Conservation (phyloP, 495 filamentous ascomycete genomes). For the Xylaria acuta region DNA sequence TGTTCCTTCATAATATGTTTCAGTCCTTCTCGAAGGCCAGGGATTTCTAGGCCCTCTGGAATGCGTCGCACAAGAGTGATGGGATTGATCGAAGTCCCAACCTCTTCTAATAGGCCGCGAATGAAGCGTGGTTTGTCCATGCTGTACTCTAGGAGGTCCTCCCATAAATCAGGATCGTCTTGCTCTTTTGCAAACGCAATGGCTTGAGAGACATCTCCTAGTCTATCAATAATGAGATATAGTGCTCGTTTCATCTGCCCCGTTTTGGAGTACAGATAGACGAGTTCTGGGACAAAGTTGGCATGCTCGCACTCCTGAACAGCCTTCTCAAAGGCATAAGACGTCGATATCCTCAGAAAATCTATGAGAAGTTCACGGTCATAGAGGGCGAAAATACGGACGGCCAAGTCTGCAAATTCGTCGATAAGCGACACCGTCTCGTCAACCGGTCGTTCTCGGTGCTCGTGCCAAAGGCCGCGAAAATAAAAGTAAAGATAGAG, state of each 20-base stretch:
- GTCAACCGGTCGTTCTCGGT: conserved; percentile 51
- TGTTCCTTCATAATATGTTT: conserved; percentile 88
- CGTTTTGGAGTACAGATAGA: conserved; percentile 92
- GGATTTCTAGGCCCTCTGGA: conserved; percentile 87
- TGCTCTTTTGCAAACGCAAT: conserved; percentile 94
- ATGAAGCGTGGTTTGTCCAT: conserved; percentile 98
- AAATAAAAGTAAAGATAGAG: conserved; percentile 95
- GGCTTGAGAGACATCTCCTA: conserved; percentile 86
- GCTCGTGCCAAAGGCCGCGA: conserved; percentile 76
- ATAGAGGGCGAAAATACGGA: conserved; percentile 84
- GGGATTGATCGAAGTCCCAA: conserved; percentile 89
- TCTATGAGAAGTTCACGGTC: conserved; percentile 80
- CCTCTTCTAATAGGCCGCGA: conserved; percentile 87
- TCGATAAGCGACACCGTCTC: conserved; percentile 81
- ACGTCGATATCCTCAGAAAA: conserved; percentile 82
- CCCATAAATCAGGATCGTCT: conserved; percentile 88
- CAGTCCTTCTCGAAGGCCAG: conserved; percentile 84
- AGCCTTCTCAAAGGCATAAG: conserved; percentile 83
- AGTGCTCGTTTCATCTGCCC: conserved; percentile 90
- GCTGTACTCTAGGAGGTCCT: conserved; percentile 89
- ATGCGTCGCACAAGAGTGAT: conserved; percentile 89
- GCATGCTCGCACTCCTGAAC: conserved; percentile 76
- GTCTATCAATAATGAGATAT: conserved; percentile 85
- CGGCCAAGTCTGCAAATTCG: conserved; percentile 81
- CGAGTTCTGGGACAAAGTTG: conserved; percentile 85